These are phyloP conservation scores for Phytophthora macrochlamydospora DNA, from an alignment of 352 stramenopile genomes.

Conservation along the genomic window DNA sequence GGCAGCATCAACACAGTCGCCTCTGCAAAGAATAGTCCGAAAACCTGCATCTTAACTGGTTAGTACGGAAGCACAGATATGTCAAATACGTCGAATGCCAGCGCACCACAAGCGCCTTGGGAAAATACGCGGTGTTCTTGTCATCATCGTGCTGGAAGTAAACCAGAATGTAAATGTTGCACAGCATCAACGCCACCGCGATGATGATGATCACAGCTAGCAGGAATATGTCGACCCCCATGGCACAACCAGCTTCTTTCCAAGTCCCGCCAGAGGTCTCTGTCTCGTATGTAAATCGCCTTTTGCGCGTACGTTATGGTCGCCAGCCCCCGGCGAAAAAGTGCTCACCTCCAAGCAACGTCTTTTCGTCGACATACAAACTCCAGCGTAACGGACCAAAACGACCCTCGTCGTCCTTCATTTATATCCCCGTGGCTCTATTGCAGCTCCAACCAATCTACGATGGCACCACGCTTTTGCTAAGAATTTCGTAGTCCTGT, in stretches of 20 bases:
- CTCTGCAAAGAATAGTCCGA: conserved; percentile 88
- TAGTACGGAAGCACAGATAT: background rate
- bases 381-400: conserved; percentile 20
- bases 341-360: background rate
- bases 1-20: conserved; percentile 90
- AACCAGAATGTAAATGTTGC: conserved; percentile 91
- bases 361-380: conserved; percentile 24
- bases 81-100: background rate
- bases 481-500: conserved; percentile 88
- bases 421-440: conserved; percentile 6
- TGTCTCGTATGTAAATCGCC: background rate
- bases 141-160: conserved; percentile 95
- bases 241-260: conserved; percentile 18
- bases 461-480: conserved; percentile 50
- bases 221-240: conserved; percentile 86
- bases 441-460: background rate
- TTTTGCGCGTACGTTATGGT: background rate
- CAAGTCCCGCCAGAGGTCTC: background rate
- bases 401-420: conserved; percentile 4
- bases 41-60: conserved; percentile 40
- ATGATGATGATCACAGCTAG: conserved; percentile 90
- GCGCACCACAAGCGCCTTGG: conserved; percentile 88
- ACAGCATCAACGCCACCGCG: conserved; percentile 82
- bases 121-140: conserved; percentile 93
- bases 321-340: background rate